Evolutionary conservation across 2,329 filamentous ascomycete genomes (phyloP), one percentile per base, ranked within the genome.

Genomic region (Ophiostoma sp.): DNA sequence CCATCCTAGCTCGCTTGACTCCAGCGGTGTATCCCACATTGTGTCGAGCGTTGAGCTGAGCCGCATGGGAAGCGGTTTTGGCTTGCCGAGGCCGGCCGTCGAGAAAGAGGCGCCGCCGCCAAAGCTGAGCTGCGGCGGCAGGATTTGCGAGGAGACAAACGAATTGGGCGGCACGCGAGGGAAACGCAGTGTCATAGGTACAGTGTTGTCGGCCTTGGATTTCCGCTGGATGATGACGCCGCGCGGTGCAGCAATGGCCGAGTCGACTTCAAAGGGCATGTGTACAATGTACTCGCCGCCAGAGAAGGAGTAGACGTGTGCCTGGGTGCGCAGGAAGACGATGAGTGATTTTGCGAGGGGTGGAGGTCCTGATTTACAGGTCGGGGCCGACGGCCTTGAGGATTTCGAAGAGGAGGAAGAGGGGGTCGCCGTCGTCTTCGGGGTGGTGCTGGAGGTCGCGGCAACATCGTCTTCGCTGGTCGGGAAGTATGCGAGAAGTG

Each of bases 211-310:
- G 9, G 79, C 76, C 69, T 82, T 83, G 58, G 88, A 81, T 75
- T 90, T 96, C 70, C 93, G 85, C 78, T 98, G 94, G 68, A 99
- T 86, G 27, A 99, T 84, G 65, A 98, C 84, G 40, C 95, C 95
- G 44, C 87, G 83, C 5, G 93, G 90, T 12, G 91, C 91, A 47
- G 94, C 87, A 76, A 93, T 92, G 42, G 91, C 93, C 67, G 87
- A 87, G 75, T 97, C 92, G 58, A 97, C 90, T 78, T 98, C 93
- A 75, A 99, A 99, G 1, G 94, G 94, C 75, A 99, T 87, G 76
- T 97, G 92, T 64, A 98, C 84, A 69, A 97, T 87, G 83, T 99
- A 91, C 75, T 87, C 95, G 45, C 92, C 89, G 27, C 94, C 94
- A 1, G 90, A 87, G 49, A 98, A 84, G 76, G 96, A 97, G 81